Evolutionary conservation across 129 eudicot species (phyloP), one percentile per base, ranked within the genome.

Genomic region (Flaveria trinervia): DNA sequence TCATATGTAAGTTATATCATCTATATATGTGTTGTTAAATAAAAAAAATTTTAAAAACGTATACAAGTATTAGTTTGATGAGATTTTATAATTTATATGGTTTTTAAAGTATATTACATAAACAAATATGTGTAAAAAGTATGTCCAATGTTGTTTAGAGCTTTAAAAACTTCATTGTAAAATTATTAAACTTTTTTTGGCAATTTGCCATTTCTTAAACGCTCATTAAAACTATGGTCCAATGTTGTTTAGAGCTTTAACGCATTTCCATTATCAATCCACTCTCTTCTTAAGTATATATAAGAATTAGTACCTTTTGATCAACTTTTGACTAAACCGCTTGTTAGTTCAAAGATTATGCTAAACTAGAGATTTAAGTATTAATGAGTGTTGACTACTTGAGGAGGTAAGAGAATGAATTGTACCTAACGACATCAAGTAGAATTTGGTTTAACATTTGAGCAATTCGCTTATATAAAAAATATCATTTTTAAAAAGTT

Each of bases 321-420:
- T 61, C 15, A 62, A 62, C 18, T 13, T 62, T 62, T 14, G 16
- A 62, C 12, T 11, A 64, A 15, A 14, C 46, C 23, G 17, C 20
- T 28, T 30, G 51, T 28, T 71, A 15, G 75, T 62, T 30, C 22
- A 62, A 62, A 62, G 68, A 25, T 62, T 62, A 60, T 25, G 44
- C 45, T 18, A 64, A 64, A 30, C 45, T 30, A 30, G 7, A 3
- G 41, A 2, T 30, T 64, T 64, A 30, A 64, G 68, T 15, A 64
- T 30, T 10, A 64, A 6, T 30, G 11, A 26, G 36, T 25, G 13
- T 13, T 36, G 41, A 36, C 41, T 36, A 36, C 41, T 36, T 36
- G 41, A 61, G 8, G 36, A 64, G 28, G 68, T 28, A 64, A 16
- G 17, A 52, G 25, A 52, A 16, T 72, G 51, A 12, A 72, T 30